phyloP scores from a whole-genome alignment of 805 yeast genomes.

The Wickerhamiella siamensis region DNA sequence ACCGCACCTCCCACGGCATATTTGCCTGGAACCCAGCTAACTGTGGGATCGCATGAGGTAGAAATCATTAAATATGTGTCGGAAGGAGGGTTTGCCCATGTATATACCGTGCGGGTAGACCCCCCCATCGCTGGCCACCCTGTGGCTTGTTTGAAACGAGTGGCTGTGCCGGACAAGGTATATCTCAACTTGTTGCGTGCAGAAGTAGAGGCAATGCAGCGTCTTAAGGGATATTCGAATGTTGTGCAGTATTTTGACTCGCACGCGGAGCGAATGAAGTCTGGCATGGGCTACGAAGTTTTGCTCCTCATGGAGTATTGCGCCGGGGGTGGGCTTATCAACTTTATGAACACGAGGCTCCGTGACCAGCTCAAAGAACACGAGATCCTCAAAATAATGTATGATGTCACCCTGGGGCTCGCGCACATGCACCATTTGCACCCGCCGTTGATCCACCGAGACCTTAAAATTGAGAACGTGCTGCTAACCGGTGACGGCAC shows the following conservation, averaged over 20 bases:
- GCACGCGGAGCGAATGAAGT: constrained; percentile 64
- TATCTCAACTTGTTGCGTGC: constrained; percentile 72
- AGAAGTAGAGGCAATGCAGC: constrained; percentile 95
- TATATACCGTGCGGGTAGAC: constrained; percentile 60
- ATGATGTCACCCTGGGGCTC: constrained; percentile 65
- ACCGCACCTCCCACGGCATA: constrained; percentile 32
- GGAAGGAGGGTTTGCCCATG: constrained; percentile 91
- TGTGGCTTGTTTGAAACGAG: constrained; percentile 78
- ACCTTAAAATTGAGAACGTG: constrained; percentile 89
- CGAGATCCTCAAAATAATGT: constrained; percentile 72
- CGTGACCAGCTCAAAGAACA: constrained; percentile 60
- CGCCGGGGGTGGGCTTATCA: constrained; percentile 66
- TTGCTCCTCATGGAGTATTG: constrained; percentile 87
- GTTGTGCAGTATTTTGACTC: constrained; percentile 89
- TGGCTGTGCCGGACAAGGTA: constrained; percentile 84
- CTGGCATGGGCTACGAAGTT: constrained; percentile 53
- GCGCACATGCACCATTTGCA: constrained; percentile 66
- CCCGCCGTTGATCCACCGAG: constrained; percentile 73
- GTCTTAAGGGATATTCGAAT: constrained; percentile 60
- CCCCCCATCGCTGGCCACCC: constrained; percentile 42
- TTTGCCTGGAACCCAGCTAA: constrained; percentile 58
- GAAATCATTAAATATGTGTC: constrained; percentile 57
- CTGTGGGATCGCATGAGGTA: constrained; percentile 76
- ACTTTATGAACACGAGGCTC: constrained; percentile 77
- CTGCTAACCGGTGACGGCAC: constrained; percentile 50